These are phyloP conservation scores for Trichoderma lentiforme DNA, from an alignment of 2,329 filamentous ascomycete species.

Conservation along the genomic window DNA sequence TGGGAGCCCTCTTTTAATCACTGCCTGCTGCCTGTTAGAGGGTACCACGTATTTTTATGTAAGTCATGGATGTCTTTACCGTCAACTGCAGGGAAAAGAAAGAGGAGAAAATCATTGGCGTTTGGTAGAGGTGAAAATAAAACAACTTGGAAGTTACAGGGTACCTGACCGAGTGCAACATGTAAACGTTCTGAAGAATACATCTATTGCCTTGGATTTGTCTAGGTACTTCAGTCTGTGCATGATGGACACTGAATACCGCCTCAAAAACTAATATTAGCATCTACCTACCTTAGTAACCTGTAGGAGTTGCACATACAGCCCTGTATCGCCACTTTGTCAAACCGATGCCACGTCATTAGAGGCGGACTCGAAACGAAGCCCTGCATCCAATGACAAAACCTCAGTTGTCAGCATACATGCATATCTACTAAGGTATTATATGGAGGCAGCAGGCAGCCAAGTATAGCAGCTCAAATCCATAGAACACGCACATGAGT, in stretches of 20 bases:
- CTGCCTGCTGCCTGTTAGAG: neutral
- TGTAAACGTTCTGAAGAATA: neutral
- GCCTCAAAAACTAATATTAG: neutral
- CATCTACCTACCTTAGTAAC: neutral
- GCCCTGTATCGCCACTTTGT: neutral
- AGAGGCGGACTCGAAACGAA: neutral
- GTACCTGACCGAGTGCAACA: neutral
- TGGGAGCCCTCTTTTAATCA: neutral
- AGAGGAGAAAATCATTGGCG: neutral
- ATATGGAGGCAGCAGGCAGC: neutral
- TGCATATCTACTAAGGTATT: neutral
- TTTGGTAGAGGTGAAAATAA: neutral
- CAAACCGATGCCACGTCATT: neutral
- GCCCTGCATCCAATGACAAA: neutral
- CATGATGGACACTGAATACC: neutral
- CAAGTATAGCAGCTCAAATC: neutral
- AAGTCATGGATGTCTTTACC: neutral
- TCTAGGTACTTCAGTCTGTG: neutral
- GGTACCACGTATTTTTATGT: neutral
- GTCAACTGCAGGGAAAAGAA: neutral
- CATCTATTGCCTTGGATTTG: neutral
- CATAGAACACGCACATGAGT: neutral
- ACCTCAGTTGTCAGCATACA: neutral
- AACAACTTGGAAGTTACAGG: neutral
- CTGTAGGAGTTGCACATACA: neutral